Percentiles rank a stretch among this genome's conserved stretches.
Conservation (phyloP, 768 basidiomycete species). For the Epithele typhae region DNA sequence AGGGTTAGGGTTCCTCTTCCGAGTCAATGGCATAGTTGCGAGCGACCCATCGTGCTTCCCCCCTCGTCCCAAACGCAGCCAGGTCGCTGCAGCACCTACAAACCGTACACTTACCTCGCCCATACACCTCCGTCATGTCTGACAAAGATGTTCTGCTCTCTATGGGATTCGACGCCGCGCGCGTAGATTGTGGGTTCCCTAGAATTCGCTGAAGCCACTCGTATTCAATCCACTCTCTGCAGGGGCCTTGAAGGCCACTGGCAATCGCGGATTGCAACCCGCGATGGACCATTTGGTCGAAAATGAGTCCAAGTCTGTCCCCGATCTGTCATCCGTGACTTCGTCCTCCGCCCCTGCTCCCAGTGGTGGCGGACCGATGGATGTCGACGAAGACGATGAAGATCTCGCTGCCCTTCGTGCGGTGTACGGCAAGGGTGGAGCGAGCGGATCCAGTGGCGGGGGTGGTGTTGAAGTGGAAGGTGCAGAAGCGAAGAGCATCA, state of each 20-base stretch:
- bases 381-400: conserved; percentile 65
- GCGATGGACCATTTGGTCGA: conserved; percentile 88
- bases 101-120: too few relatives aligned
- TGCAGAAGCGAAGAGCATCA: conserved; percentile 57
- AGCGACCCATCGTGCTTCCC: too few relatives aligned
- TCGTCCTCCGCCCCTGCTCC: conserved; percentile 21
- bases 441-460: conserved; percentile 25
- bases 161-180: conserved; percentile 84
- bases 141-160: conserved; percentile 73
- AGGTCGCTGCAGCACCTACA: too few relatives aligned
- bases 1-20: conserved; percentile 12
- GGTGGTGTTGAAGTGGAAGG: conserved; percentile 46
- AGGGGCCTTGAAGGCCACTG: conserved; percentile 91
- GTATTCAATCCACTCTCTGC: conserved; percentile 2
- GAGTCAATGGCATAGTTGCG: too few relatives aligned
- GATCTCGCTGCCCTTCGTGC: conserved; percentile 60
- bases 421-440: conserved; percentile 40
- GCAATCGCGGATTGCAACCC: conserved; percentile 79
- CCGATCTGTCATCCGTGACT: conserved; percentile 48
- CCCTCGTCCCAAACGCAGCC: too few relatives aligned
- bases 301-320: conserved; percentile 72
- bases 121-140: conserved; percentile 31
- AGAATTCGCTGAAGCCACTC: background rate
- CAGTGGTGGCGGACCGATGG: conserved; percentile 32
- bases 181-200: conserved; percentile 74